These are phyloP conservation scores for Kluyveromyces wickerhamii DNA, from an alignment of 805 yeast genomes.

Conservation along the genomic window DNA sequence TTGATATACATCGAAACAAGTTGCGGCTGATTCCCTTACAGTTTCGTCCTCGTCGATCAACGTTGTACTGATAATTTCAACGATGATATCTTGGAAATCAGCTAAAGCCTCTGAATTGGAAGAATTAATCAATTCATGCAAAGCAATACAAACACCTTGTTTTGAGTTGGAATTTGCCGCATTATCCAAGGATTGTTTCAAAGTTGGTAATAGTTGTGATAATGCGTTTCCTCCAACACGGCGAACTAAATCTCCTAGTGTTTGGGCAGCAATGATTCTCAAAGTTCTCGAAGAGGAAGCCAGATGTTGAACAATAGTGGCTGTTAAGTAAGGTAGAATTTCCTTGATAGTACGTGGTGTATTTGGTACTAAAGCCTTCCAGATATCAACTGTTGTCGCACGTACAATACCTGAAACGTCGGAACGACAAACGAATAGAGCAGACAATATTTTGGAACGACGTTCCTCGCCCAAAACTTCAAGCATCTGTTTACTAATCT, in stretches of 20 bases:
- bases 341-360: constrained; percentile 94
- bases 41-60: constrained; percentile 62
- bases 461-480: constrained; percentile 82
- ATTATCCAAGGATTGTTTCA: constrained; percentile 55
- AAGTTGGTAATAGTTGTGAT: constrained; percentile 74
- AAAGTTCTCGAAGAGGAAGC: constrained; percentile 76
- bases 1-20: constrained; percentile 82
- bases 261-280: constrained; percentile 83
- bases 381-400: constrained; percentile 81
- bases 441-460: constrained; percentile 76
- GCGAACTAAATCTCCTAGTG: constrained; percentile 90
- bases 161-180: constrained; percentile 70
- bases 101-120: constrained; percentile 52
- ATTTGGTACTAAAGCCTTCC: constrained; percentile 94
- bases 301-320: constrained; percentile 69
- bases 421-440: constrained; percentile 89
- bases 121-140: constrained; percentile 75
- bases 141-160: constrained; percentile 95
- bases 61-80: constrained; percentile 68
- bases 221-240: constrained; percentile 88
- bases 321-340: constrained; percentile 75
- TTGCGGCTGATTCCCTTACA: constrained; percentile 88
- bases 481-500: constrained; percentile 54
- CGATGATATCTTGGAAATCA: constrained; percentile 60
- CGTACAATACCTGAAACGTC: constrained; percentile 85